Evolutionary conservation across 2,329 filamentous ascomycete species (phyloP).

Genomic region (Aspergillus texensis): DNA sequence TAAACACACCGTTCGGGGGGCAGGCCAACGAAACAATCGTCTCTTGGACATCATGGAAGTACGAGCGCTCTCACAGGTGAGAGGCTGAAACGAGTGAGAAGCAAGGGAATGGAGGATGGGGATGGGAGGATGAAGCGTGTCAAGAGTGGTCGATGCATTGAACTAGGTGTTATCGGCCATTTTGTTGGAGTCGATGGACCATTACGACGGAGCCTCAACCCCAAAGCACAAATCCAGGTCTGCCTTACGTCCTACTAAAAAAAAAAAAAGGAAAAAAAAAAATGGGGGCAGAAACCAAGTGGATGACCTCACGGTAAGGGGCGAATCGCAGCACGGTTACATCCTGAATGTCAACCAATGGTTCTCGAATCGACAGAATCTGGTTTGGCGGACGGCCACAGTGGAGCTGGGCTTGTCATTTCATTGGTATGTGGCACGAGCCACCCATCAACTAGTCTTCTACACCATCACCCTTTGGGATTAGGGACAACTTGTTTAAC

Average conservation of each 20-base stretch:
- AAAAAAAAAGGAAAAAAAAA: neutral
- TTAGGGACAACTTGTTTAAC: neutral
- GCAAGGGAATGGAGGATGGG: neutral
- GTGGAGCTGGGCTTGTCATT: neutral
- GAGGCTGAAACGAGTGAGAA: neutral
- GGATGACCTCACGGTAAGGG: constrained; percentile 9
- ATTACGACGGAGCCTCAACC: neutral
- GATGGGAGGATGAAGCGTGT: neutral
- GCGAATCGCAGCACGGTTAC: neutral
- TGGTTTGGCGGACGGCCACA: neutral
- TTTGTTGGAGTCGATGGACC: constrained; percentile 4
- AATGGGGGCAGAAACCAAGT: neutral
- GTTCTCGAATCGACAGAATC: neutral
- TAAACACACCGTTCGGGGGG: constrained; percentile 18
- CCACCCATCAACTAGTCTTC: neutral
- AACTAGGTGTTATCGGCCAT: constrained; percentile 9
- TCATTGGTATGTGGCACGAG: constrained; percentile 2
- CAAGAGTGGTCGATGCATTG: neutral
- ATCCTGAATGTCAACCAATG: neutral
- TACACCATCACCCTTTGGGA: neutral
- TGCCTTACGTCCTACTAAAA: constrained; percentile 1
- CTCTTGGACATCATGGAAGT: constrained; percentile 18
- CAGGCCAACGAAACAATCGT: constrained; percentile 24
- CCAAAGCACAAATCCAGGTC: constrained; percentile 1
- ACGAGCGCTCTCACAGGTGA: constrained; percentile 1